A percentile compares a stretch with the other conserved stretches of the same genome.
phyloP scores from a whole-genome alignment of 352 stramenopile species.

The Pythium phragmitis region DNA sequence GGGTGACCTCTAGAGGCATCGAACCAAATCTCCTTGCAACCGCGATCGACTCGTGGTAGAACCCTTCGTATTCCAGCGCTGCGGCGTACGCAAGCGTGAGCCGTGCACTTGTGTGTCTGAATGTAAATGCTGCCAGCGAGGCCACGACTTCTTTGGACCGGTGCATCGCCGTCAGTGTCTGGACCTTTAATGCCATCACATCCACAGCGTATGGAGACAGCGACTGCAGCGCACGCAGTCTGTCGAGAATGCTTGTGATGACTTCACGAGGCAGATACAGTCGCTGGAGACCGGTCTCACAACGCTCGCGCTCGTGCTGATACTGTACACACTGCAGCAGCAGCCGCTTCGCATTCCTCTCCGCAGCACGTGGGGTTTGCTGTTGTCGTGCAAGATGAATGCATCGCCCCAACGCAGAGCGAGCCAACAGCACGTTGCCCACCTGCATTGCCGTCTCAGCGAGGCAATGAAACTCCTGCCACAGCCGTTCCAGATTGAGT shows the following conservation, averaged over 20 bases:
- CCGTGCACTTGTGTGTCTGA: slow-evolving; percentile 1
- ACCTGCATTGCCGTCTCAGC: slow-evolving; percentile 3
- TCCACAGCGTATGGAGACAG: slow-evolving; percentile 1
- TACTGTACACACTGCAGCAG: slow-evolving; percentile 11
- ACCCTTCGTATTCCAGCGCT: slow-evolving; percentile 15
- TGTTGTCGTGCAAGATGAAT: slow-evolving; percentile 7
- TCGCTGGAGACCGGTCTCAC: not conserved
- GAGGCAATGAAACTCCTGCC: not conserved
- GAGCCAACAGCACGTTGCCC: slow-evolving; percentile 5
- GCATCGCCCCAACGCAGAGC: slow-evolving; percentile 4
- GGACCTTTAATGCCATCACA: not conserved
- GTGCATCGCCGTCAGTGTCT: not conserved
- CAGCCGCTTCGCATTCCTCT: slow-evolving; percentile 2
- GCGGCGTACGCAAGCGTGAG: slow-evolving; percentile 16
- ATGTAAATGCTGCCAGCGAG: not conserved
- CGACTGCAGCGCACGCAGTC: not conserved
- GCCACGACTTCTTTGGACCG: slow-evolving; percentile 2
- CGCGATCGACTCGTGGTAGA: slow-evolving; percentile 16
- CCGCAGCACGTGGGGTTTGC: not conserved
- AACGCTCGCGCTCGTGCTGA: slow-evolving; percentile 6
- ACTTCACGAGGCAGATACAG: not conserved
- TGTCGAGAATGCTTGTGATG: not conserved
- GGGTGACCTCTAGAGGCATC: no score
- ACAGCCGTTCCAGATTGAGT: not conserved
- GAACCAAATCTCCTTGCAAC: not conserved